Evolutionary conservation across 2,329 filamentous ascomycete species (phyloP).

Genomic region (Setomelanomma holmii): DNA sequence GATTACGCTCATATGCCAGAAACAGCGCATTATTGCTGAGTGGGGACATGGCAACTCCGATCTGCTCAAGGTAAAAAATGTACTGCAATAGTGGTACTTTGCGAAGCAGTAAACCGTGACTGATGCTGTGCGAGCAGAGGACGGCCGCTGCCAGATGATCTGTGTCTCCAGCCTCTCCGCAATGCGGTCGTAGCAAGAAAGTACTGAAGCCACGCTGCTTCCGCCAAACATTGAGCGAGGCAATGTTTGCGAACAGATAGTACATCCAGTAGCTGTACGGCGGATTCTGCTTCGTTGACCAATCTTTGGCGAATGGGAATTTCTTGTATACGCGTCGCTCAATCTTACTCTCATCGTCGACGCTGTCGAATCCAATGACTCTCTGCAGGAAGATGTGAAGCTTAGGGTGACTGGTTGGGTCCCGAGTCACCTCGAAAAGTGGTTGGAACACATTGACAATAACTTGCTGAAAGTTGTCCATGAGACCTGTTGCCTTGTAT

Average conservation of each 20-base stretch:
- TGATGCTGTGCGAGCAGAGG: conserved; percentile 95
- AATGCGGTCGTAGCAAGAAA: conserved; percentile 90
- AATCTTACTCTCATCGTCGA: conserved; percentile 97
- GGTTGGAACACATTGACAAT: conserved; percentile 92
- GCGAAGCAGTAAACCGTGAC: conserved; percentile 87
- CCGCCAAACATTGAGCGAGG: conserved; percentile 89
- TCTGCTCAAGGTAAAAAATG: conserved; percentile 96
- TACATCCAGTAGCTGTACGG: conserved; percentile 99
- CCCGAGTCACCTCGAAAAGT: conserved; percentile 89
- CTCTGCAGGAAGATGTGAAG: conserved; percentile 93
- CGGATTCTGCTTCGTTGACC: conserved; percentile 93
- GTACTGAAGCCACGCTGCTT: conserved; percentile 95
- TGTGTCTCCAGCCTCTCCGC: conserved; percentile 94
- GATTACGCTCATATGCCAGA: conserved; percentile 94
- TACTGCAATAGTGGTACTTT: conserved; percentile 97
- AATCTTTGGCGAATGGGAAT: conserved; percentile 87
- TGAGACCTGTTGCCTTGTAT: conserved; percentile 86
- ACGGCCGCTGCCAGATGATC: conserved; percentile 93
- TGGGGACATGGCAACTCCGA: conserved; percentile 99
- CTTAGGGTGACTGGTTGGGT: conserved; percentile 87
- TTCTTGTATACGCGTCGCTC: conserved; percentile 95
- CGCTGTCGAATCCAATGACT: conserved; percentile 95
- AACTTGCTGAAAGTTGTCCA: conserved; percentile 90
- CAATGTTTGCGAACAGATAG: conserved; percentile 92
- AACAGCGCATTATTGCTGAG: conserved; percentile 98